Conservation (phyloP, 345 rosid genomes). For the Euphorbia peplus region DNA sequence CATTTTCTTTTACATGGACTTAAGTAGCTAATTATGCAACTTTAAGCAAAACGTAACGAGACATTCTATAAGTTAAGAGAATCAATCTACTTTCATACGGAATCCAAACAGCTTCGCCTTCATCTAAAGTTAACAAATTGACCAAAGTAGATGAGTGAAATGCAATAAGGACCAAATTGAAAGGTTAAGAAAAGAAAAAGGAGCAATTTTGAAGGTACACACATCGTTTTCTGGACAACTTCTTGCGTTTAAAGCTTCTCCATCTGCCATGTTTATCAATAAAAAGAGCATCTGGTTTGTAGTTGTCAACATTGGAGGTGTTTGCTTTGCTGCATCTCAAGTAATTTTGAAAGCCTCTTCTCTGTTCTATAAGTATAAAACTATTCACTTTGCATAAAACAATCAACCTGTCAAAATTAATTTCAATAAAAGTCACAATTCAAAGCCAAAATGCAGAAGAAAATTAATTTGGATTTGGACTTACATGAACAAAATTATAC, state of each 20-base stretch:
- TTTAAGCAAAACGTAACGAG: too few species aligned
- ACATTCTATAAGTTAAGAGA: too few species aligned
- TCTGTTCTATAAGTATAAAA: constrained; percentile 30
- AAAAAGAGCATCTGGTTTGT: constrained; percentile 50
- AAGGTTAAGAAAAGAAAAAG: too few species aligned
- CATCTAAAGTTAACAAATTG: too few species aligned
- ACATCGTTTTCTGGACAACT: constrained; percentile 72
- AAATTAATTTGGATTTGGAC: background rate
- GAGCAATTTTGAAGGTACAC: too few species aligned
- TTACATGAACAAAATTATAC: background rate
- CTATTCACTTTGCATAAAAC: constrained; percentile 34
- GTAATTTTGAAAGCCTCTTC: constrained; percentile 26
- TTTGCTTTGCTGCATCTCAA: constrained; percentile 33
- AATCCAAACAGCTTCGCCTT: too few species aligned
- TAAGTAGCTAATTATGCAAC: too few species aligned
- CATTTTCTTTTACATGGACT: too few species aligned
- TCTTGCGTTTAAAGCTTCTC: constrained; percentile 57
- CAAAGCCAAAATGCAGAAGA: background rate
- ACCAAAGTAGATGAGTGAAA: too few species aligned
- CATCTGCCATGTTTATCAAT: constrained; percentile 67
- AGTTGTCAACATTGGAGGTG: constrained; percentile 32
- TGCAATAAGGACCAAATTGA: too few species aligned
- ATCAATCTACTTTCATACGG: too few species aligned
- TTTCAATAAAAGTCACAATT: background rate
- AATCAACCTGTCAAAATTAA: constrained; percentile 39